Evolutionary conservation across 2,329 filamentous ascomycete species (phyloP), one percentile per base, ranked within the genome.

Genomic region (Lachnellula suecica): DNA sequence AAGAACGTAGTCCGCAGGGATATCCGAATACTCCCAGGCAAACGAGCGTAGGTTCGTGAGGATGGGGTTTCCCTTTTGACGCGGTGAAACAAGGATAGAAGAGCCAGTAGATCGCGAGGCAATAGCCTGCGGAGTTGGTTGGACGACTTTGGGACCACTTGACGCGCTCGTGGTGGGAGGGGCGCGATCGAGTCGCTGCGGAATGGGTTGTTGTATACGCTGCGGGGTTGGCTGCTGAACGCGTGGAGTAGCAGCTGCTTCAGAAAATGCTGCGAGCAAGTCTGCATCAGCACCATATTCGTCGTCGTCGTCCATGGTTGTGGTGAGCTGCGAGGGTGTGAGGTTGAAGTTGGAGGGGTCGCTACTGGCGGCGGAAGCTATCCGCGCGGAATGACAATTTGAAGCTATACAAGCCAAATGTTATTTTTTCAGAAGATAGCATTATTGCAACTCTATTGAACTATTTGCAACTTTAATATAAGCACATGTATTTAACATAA

Each of bases 11-110:
- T 99, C 94, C 27, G 93, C 90, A 1, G 88, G 87, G n/a, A 96
- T 96, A 66, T 97, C 93, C 56, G 90, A 92, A 71, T 96, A 97
- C 71, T 99, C 94, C 94, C 94, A 99, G 0, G 91, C 83, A 53
- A 95, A 79, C 1, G 88, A 85, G 54, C 87, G 86, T 63, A 99
- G 82, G 70, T 87, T 84, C 49, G 89, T 88, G 25, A 99, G 75
- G 45, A 97, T 88, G 0, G 94, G 94, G 64, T 99, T 99, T 56
- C 93, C 94, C 71, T 96, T 95, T 70, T 99, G 92, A 37, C 92
- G 85, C 15, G 90, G 87, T 31, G 92, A 97, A 25, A 97, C 92
- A 19, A 96, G 79, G 59, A 97, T 96, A 4, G 88, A 84, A 15
- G 89, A 91, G 4, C 88, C 87, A 2, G 83, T 72, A 7, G 75